Evolutionary conservation across 2,329 filamentous ascomycete genomes (phyloP).

Genomic region (Trichoderma sp.): DNA sequence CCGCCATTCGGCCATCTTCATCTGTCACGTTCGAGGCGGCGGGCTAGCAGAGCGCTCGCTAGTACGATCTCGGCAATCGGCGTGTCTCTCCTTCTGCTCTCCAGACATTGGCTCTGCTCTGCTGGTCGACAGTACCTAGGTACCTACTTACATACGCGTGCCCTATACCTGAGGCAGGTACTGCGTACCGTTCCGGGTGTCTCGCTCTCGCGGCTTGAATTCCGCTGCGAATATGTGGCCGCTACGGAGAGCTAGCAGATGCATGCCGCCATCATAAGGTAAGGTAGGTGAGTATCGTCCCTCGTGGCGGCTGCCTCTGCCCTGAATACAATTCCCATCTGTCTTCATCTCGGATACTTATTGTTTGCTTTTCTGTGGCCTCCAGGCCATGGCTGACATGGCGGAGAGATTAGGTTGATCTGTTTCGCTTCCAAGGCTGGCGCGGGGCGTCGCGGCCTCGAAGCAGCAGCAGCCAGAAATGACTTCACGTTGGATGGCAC

Average conservation of each 20-base stretch:
- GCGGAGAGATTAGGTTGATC: not conserved
- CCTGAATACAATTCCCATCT: constrained; percentile 7
- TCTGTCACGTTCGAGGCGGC: not conserved
- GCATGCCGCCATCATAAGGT: not conserved
- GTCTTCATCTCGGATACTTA: not conserved
- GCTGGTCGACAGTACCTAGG: too few relatives aligned
- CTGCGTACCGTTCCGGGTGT: too few relatives aligned
- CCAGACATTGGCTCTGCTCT: not conserved
- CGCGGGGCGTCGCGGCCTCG: not conserved
- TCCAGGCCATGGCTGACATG: not conserved
- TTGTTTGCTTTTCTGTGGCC: not conserved
- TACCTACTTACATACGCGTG: too few relatives aligned
- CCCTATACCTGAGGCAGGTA: not conserved
- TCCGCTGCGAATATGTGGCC: not conserved
- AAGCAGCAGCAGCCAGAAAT: too few relatives aligned
- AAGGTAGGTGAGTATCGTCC: too few relatives aligned
- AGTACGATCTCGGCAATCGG: constrained; percentile 27
- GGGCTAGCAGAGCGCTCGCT: constrained; percentile 7
- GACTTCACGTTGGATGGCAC: too few relatives aligned
- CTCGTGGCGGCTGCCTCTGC: constrained; percentile 17
- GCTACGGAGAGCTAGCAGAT: not conserved
- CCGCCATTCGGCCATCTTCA: not conserved
- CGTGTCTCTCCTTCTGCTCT: not conserved
- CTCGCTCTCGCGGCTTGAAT: not conserved
- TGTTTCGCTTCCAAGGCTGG: not conserved